Evolutionary conservation across 208 protist species (phyloP).

Genomic region (Crithidia brevicula): DNA sequence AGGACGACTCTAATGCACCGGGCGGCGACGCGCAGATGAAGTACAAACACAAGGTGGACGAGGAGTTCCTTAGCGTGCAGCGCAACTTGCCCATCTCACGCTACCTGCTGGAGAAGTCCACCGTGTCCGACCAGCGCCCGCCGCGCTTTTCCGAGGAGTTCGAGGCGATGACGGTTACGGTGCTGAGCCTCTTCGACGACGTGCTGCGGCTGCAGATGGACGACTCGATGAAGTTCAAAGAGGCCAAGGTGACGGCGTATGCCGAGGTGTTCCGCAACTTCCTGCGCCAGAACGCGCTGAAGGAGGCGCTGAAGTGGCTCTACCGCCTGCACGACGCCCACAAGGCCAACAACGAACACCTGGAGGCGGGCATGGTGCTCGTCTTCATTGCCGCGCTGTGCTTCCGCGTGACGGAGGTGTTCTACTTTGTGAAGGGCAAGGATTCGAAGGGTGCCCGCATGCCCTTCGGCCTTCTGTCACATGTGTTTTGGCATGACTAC

Average conservation of each 20-base stretch:
- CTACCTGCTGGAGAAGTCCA: slow-evolving; percentile 61
- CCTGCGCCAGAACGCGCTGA: slow-evolving; percentile 77
- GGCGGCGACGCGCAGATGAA: slow-evolving; percentile 61
- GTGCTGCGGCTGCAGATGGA: slow-evolving; percentile 79
- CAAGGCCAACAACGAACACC: slow-evolving; percentile 70
- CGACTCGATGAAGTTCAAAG: slow-evolving; percentile 83
- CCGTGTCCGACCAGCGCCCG: slow-evolving; percentile 23
- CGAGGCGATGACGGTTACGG: slow-evolving; percentile 58
- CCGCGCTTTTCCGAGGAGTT: slow-evolving; percentile 81
- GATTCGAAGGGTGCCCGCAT: slow-evolving; percentile 75
- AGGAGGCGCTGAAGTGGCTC: slow-evolving; percentile 85
- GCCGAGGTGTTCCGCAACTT: slow-evolving; percentile 87
- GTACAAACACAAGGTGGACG: slow-evolving; percentile 60
- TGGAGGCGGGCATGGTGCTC: slow-evolving; percentile 86
- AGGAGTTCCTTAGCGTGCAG: slow-evolving; percentile 66
- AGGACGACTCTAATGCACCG: slow-evolving; percentile 57
- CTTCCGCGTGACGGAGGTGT: slow-evolving; percentile 89
- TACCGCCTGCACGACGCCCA: slow-evolving; percentile 83
- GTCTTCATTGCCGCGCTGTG: slow-evolving; percentile 86
- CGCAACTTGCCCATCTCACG: slow-evolving; percentile 56
- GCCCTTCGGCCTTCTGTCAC: slow-evolving; percentile 64
- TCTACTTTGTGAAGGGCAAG: slow-evolving; percentile 77
- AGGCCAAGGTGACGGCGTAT: slow-evolving; percentile 74
- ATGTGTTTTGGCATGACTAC: slow-evolving; percentile 93
- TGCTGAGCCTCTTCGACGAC: slow-evolving; percentile 85